phyloP scores from a whole-genome alignment of 257 asterid genomes.

The Nicotiana tabacum region DNA sequence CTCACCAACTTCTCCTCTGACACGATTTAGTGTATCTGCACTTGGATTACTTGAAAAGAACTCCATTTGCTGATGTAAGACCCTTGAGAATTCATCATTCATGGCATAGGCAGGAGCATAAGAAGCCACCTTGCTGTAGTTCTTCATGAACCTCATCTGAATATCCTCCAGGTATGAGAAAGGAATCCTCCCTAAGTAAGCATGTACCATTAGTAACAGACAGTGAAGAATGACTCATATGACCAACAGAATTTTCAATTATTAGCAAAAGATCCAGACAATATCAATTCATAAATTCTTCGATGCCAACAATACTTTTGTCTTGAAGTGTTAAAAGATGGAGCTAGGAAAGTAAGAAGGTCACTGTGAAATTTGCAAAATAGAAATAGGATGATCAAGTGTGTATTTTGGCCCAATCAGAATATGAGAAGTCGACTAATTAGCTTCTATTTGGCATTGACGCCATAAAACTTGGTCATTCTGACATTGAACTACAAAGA shows the following conservation, averaged over 20 bases:
- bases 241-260: neutral
- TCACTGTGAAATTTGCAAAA: neutral
- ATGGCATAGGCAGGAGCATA: constrained; percentile 94
- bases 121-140: constrained; percentile 76
- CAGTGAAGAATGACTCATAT: neutral
- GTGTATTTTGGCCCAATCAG: neutral
- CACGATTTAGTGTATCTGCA: constrained; percentile 87
- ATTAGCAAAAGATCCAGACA: neutral
- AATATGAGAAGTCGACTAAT: neutral
- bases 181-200: constrained; percentile 80
- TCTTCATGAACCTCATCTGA: constrained; percentile 96
- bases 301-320: neutral
- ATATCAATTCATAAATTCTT: neutral
- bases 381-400: neutral
- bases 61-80: constrained; percentile 98
- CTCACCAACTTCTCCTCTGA: constrained; percentile 94
- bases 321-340: neutral
- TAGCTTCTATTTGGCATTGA: neutral
- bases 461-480: neutral
- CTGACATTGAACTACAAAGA: neutral
- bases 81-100: constrained; percentile 99
- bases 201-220: neutral
- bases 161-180: constrained; percentile 93
- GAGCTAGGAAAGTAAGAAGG: neutral
- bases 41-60: constrained; percentile 91